Percentiles rank a stretch among this genome's conserved stretches.
These are phyloP conservation scores for Rhodamnia rubescens DNA, from an alignment of 345 rosid genomes.

Conservation along the genomic window DNA sequence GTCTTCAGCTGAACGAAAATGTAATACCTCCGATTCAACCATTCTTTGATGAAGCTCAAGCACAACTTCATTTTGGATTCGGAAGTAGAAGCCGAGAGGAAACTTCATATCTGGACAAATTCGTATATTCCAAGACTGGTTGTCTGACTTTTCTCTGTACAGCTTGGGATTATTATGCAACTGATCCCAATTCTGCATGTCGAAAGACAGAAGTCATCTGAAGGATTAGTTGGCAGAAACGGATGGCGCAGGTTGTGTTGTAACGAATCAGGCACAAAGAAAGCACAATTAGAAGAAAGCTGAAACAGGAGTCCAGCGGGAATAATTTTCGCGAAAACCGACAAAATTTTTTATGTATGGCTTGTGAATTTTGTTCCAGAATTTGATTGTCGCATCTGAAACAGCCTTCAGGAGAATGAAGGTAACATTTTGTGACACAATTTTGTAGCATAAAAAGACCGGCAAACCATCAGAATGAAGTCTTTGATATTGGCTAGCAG, in stretches of 20 bases:
- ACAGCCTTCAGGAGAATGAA: neutral
- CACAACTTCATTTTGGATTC: neutral
- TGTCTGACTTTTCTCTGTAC: neutral
- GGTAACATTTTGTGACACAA: neutral
- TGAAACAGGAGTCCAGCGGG: neutral
- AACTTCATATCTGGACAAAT: neutral
- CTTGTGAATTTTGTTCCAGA: neutral
- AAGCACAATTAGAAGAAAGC: neutral
- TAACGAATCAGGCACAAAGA: neutral
- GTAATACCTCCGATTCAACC: neutral
- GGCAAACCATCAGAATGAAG: neutral
- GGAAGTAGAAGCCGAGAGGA: neutral
- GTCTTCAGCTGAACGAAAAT: neutral
- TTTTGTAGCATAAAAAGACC: neutral
- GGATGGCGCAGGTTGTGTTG: neutral
- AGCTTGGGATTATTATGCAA: neutral
- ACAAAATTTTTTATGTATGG: neutral
- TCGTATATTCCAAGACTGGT: neutral
- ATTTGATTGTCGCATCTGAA: neutral
- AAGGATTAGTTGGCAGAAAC: neutral
- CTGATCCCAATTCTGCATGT: neutral
- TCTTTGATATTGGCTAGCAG: neutral
- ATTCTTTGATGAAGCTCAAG: neutral
- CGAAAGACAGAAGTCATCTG: neutral
- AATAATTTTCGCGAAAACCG: neutral